A percentile compares a stretch with the other conserved stretches of the same genome.
phyloP scores from a whole-genome alignment of 805 yeast genomes.

The Candida verbasci region DNA sequence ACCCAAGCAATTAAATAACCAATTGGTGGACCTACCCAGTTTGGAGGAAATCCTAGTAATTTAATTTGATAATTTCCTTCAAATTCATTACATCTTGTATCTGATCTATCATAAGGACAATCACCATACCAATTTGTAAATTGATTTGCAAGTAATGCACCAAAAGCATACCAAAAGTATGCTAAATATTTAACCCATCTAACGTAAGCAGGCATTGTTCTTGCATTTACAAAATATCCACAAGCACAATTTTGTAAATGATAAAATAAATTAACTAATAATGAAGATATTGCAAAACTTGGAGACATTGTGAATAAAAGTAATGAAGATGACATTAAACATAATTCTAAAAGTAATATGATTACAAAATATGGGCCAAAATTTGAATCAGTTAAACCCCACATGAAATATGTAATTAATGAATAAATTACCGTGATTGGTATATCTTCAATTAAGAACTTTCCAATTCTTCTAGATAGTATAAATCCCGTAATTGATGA shows the following conservation, averaged over 20 bases:
- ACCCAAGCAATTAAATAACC: conserved; percentile 56
- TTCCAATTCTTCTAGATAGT: conserved; percentile 60
- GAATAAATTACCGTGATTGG: conserved; percentile 58
- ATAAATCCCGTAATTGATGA: conserved; percentile 66
- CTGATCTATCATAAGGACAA: conserved; percentile 34
- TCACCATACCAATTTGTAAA: conserved; percentile 59
- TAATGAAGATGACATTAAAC: conserved; percentile 54
- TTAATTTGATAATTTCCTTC: conserved; percentile 52
- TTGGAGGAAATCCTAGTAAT: conserved; percentile 54
- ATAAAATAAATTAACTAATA: conserved; percentile 59
- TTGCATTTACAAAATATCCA: conserved; percentile 75
- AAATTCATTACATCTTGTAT: conserved; percentile 35
- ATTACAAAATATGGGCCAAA: conserved; percentile 64
- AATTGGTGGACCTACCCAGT: conserved; percentile 67
- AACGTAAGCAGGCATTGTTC: conserved; percentile 77
- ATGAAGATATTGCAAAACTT: conserved; percentile 58
- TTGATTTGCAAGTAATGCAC: conserved; percentile 61
- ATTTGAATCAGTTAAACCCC: conserved; percentile 48
- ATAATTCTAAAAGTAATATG: conserved; percentile 51
- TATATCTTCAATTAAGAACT: conserved; percentile 65
- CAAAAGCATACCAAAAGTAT: conserved; percentile 75
- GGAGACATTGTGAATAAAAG: conserved; percentile 51
- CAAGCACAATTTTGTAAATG: conserved; percentile 74
- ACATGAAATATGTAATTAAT: conserved; percentile 68
- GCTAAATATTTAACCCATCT: conserved; percentile 79